Evolutionary conservation across 805 yeast species (phyloP), one percentile per base, ranked within the genome.

Genomic region (Saturnispora serradocipensis): DNA sequence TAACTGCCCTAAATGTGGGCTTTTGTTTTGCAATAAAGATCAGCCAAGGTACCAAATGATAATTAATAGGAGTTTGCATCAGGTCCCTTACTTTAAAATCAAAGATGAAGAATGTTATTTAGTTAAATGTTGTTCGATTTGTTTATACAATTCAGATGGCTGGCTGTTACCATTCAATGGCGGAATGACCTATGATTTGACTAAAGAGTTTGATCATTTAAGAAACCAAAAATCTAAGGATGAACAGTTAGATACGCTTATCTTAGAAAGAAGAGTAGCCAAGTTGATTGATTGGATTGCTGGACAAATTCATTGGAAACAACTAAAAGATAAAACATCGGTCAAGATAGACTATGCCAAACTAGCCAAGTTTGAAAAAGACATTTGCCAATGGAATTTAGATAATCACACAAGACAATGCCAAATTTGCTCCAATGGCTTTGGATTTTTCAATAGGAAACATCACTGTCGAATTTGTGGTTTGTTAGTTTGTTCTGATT

Each of bases 401-500:
- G 74, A 75, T 0, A 58, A 69, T 0, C 67, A 18, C 13, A 38
- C 9, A 18, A 20, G 13, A 13, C 42, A 71, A 50, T 91, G 99
- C 63, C 71, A 75, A 7, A 69, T 86, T 7, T 91, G 99, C 60
- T 64, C 70, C 13, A 70, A 72, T 11, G 59, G 61, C 30, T 93
- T 88, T 64, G 71, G 75, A 10, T 67, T 80, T 11, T 48, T 58
- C 0, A 58, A 77, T 24, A 70, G 97, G 48, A 87, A 84, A 57
- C 98, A 93, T 63, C 99, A 91, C 64, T 93, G 99, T 65, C 71
- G 98, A 36, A 65, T 89, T 25, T 91, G 99, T 70, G 98, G 98
- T 0, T 61, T 67, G 27, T 78, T 86, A 1, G 87, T 88, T 0
- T 91, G 97, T 68, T 95, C 84, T 25, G 83, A 82, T 57, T 58